Evolutionary conservation across 2,329 filamentous ascomycete genomes (phyloP).

Genomic region (Verticillium klebahnii): DNA sequence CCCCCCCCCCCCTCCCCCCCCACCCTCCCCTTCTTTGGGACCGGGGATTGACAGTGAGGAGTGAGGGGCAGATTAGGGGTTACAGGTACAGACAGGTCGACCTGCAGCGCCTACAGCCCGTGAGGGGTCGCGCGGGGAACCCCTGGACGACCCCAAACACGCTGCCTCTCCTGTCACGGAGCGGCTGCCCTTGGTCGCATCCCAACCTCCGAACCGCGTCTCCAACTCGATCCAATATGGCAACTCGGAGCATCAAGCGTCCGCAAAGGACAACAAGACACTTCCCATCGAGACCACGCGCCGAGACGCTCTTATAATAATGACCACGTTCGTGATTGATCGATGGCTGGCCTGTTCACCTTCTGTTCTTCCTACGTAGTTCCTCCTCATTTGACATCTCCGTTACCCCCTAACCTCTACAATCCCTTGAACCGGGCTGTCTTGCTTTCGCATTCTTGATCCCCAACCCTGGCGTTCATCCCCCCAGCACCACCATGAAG

Average conservation of each 20-base stretch:
- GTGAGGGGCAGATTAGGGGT: background rate
- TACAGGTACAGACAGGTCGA: background rate
- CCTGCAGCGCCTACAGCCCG: background rate
- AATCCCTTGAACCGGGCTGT: too few species aligned
- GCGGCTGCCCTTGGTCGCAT: background rate
- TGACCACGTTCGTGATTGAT: background rate
- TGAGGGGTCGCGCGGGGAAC: background rate
- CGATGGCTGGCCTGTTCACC: background rate
- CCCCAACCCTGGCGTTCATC: background rate
- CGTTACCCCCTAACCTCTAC: background rate
- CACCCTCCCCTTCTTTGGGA: too few species aligned
- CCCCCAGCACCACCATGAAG: background rate
- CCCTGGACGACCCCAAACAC: background rate
- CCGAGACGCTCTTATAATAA: background rate
- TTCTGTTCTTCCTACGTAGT: conserved; percentile 1
- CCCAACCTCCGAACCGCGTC: conserved; percentile 1
- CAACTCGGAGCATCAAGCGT: conserved; percentile 20
- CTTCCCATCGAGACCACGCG: background rate
- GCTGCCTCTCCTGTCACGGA: background rate
- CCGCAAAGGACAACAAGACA: conserved; percentile 27
- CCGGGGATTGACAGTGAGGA: too few species aligned
- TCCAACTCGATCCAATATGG: conserved; percentile 15
- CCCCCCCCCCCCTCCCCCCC: too few species aligned
- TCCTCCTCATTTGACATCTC: background rate
- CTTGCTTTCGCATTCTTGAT: background rate